Base-by-base conservation (phyloP, 768 basidiomycete species). In the Pleurotus platypus region DNA sequence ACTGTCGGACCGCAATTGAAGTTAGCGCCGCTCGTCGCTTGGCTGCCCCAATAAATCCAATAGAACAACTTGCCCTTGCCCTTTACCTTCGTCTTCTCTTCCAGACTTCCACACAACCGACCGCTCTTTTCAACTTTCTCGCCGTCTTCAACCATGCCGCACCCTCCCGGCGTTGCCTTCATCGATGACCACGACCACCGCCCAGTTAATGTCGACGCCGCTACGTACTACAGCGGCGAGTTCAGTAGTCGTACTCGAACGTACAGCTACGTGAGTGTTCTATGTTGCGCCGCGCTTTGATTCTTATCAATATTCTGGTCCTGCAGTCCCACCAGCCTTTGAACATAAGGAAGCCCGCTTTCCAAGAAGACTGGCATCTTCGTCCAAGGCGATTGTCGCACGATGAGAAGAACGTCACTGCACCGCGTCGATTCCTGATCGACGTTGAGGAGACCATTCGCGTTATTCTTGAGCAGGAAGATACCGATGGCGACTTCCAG, bases 391-490 rank as follows among this genome's bases (percentile, higher is more conserved):
- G 94, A 55, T 78, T 97, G 77, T 95, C 93, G 16, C 94, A 97
- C 67, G 94, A 98, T 68, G 94, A 96, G 74, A 90, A 92, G 73
- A 84, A 85, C 51, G 80, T 85, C 13, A 78, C 86, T 0, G 86
- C 81, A 0, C 91, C 94, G 2, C 79, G 95, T 43, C 87, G 94
- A 40, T 98, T 96, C 75, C 80, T 98, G 50, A 93, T 98, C 57
- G 96, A 98, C 66, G 96, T 98, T 13, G 96, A 98, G 66, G 96
- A 98, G 72, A 99, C 96, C 30, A 94, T 99, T 66, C 87, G 95
- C 37, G 85, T 97, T 57, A 87, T 98, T 8, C 85, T 99, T 26
- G 94, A 97, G 72, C 96, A 98, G 69, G 96, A 99, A 69, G 96
- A 99, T 68, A 98, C 96, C 12, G 94, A 98, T 61, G 90, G 90